These are phyloP conservation scores for Aureobasidium sp. DNA, from an alignment of 2,329 filamentous ascomycete genomes.

Conservation along the genomic window DNA sequence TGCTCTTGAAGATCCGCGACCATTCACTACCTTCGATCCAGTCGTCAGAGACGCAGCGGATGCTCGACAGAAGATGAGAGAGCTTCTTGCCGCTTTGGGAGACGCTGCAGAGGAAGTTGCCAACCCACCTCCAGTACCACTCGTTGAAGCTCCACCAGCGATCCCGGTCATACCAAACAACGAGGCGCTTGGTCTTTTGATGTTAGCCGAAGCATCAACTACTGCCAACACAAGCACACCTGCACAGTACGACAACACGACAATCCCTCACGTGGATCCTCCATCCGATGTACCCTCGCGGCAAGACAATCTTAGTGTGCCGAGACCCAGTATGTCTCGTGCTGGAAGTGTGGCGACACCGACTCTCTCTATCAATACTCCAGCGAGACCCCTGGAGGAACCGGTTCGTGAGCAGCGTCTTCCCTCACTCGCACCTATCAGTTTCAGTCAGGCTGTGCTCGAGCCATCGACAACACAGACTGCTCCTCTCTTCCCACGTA, in stretches of 20 bases:
- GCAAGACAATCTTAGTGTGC: not conserved
- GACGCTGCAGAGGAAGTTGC: slow-evolving; percentile 19
- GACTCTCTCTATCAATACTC: not conserved
- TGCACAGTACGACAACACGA: not conserved
- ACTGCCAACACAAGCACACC: slow-evolving; percentile 2
- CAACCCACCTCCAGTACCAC: slow-evolving; percentile 12
- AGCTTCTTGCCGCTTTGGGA: slow-evolving; percentile 25
- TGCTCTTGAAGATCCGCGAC: slow-evolving; percentile 13
- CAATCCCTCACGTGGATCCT: not conserved
- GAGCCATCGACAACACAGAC: slow-evolving; percentile 8
- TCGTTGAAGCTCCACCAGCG: slow-evolving; percentile 13
- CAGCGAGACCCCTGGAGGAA: not conserved
- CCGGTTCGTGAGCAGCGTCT: not conserved
- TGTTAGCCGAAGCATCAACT: slow-evolving; percentile 28
- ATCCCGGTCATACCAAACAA: slow-evolving; percentile 30
- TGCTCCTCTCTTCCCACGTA: slow-evolving; percentile 3
- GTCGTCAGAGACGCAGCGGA: slow-evolving; percentile 33
- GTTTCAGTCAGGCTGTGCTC: slow-evolving; percentile 10
- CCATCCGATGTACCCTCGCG: not conserved
- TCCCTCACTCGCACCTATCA: not conserved
- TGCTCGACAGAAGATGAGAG: slow-evolving; percentile 28
- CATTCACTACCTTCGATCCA: slow-evolving; percentile 35
- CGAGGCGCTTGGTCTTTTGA: slow-evolving; percentile 31
- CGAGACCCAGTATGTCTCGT: slow-evolving; percentile 9
- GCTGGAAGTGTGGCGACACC: not conserved